phyloP scores from a whole-genome alignment of 768 basidiomycete species.

The Lactifluus hygrophoroides region DNA sequence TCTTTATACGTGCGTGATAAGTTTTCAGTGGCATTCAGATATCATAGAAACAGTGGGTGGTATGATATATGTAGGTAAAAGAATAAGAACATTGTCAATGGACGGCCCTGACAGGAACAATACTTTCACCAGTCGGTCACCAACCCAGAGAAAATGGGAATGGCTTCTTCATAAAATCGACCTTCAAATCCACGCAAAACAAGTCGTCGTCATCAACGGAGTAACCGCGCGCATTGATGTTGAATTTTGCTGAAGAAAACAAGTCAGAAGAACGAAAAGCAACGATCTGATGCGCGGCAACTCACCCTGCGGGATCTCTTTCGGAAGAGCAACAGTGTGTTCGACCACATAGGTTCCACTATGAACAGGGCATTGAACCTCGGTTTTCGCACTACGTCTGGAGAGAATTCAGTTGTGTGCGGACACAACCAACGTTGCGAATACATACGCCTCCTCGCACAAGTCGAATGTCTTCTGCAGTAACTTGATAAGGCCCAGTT shows the following conservation, averaged over 20 bases:
- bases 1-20: neutral
- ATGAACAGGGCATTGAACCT: slow-evolving; percentile 77
- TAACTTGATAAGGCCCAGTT: slow-evolving; percentile 90
- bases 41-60: neutral
- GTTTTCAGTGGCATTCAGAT: neutral
- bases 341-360: slow-evolving; percentile 60
- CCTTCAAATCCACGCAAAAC: slow-evolving; percentile 70
- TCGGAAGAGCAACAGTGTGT: slow-evolving; percentile 82
- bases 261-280: neutral
- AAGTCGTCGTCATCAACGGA: slow-evolving; percentile 65
- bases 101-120: neutral
- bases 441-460: slow-evolving; percentile 87
- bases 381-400: slow-evolving; percentile 68
- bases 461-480: slow-evolving; percentile 77
- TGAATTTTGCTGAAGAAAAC: slow-evolving; percentile 66
- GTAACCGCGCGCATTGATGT: slow-evolving; percentile 57
- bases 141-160: slow-evolving; percentile 26
- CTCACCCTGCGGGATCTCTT: slow-evolving; percentile 79
- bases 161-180: slow-evolving; percentile 57
- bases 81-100: slow-evolving; percentile 3
- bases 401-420: neutral
- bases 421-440: neutral
- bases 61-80: slow-evolving; percentile 2
- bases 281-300: neutral
- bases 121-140: slow-evolving; percentile 16